phyloP scores from a whole-genome alignment of 768 basidiomycete species.

The Lactifluus rugatus region DNA sequence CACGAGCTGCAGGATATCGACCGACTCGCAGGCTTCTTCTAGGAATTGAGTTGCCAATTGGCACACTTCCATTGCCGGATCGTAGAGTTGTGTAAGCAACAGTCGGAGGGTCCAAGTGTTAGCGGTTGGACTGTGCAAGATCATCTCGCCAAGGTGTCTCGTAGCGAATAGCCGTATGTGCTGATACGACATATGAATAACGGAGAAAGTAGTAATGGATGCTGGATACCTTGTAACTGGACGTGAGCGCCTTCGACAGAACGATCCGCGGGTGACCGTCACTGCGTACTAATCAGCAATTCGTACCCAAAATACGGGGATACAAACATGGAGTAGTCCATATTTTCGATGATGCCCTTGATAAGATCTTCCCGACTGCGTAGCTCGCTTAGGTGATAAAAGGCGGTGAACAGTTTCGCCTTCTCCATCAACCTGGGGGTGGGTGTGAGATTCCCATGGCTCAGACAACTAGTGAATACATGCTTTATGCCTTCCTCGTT shows the following conservation, averaged over 20 bases:
- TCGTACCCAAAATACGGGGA: not conserved
- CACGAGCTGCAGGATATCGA: constrained; percentile 76
- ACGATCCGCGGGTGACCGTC: constrained; percentile 94
- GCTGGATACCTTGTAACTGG: constrained; percentile 68
- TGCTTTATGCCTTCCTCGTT: constrained; percentile 84
- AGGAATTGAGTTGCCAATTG: constrained; percentile 83
- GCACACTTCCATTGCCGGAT: constrained; percentile 82
- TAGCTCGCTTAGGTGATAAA: constrained; percentile 91
- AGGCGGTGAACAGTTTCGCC: constrained; percentile 87
- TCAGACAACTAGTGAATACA: not conserved
- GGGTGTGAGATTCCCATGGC: not conserved
- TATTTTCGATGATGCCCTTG: constrained; percentile 79
- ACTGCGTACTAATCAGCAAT: constrained; percentile 33
- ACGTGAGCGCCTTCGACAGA: constrained; percentile 88
- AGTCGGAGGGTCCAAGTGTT: constrained; percentile 86
- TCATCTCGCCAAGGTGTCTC: constrained; percentile 71
- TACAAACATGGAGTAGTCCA: constrained; percentile 82
- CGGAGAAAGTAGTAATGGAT: not conserved
- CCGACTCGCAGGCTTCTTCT: constrained; percentile 80
- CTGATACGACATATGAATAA: constrained; percentile 30
- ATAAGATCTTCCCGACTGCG: constrained; percentile 87
- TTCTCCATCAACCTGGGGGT: constrained; percentile 69
- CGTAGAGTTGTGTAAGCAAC: constrained; percentile 92
- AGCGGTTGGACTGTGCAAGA: constrained; percentile 52
- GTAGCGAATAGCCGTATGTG: constrained; percentile 87